A percentile compares a stretch with the other conserved stretches of the same genome.
phyloP scores from a whole-genome alignment of 1,284 basidiomycete species.

The Stygiomarasmius scandens region DNA sequence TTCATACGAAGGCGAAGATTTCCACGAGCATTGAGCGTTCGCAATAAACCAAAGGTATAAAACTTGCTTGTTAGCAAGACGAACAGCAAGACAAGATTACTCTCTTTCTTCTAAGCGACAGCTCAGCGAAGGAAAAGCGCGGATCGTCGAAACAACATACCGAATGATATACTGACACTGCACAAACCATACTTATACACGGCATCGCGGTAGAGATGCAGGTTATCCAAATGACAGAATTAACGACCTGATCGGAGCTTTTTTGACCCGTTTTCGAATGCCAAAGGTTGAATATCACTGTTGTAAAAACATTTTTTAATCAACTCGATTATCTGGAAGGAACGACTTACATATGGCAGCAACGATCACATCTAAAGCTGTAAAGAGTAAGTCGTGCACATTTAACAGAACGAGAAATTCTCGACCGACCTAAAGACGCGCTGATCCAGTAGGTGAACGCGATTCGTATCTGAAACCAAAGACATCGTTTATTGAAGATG shows the following conservation, averaged over 20 bases:
- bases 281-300: conserved; percentile 47
- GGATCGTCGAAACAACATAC: conserved; percentile 26
- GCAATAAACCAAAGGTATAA: conserved; percentile 49
- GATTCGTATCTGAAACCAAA: conserved; percentile 14
- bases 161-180: conserved; percentile 43
- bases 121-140: neutral
- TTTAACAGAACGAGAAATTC: neutral
- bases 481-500: neutral
- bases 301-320: neutral
- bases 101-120: conserved; percentile 17
- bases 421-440: conserved; percentile 37
- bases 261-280: conserved; percentile 44
- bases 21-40: conserved; percentile 46
- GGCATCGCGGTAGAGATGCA: conserved; percentile 53
- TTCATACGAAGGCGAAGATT: conserved; percentile 43
- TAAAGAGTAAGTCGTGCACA: too few species aligned
- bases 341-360: conserved; percentile 1
- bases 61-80: conserved; percentile 53
- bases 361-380: neutral
- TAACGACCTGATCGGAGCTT: conserved; percentile 44
- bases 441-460: conserved; percentile 47
- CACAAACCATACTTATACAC: conserved; percentile 44
- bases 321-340: neutral
- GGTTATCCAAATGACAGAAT: conserved; percentile 46
- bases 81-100: conserved; percentile 51